Evolutionary conservation across 2,329 filamentous ascomycete species (phyloP), one percentile per base, ranked within the genome.

Genomic region (Scedosporium apiospermum): DNA sequence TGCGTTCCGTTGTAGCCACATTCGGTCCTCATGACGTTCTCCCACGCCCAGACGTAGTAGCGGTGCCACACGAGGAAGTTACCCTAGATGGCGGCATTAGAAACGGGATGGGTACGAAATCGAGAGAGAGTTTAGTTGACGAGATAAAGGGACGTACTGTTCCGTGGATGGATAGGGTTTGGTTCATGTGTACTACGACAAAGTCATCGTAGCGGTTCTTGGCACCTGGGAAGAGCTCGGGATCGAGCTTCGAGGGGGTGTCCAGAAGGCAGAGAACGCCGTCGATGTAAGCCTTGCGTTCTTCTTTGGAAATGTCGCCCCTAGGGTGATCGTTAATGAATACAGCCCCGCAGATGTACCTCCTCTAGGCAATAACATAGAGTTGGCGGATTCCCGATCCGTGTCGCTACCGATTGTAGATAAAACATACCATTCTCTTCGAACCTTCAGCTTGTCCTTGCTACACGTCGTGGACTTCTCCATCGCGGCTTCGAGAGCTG

Each of bases 11-110:
- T 72, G 64, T 77, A 79, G 4, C 71, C 73, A 65, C 77, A 79
- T 66, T 79, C 77, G 1, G 71, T 68, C n/a, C 71, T 69, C 51
- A 78, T 68, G 4, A 71, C 75, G 14, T 70, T 68, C 65, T 79
- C 75, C 62, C 73, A 78, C 1, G 69, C 63, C 65, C 70, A 74
- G 4, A 71, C 67, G 64, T 75, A 79, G 67, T 74, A 75, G n/a
- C 77, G 70, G 65, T 78, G 76, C 76, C 76, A 78, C 10, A 74
- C 72, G 59, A 79, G 68, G 66, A 78, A 75, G 67, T 67, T 73
- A 26, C 71, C 71, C 71, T 73, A 57, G 3, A 27, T 16, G 14
- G 18, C 4, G 1, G 10, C 23, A 6, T 38, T 55, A 27, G 18
- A 3, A n/a, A 18, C n/a, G 6, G 27, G 27, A 6, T 34, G 30